Evolutionary conservation across 306 rosid genomes (phyloP), one percentile per base, ranked within the genome.

Genomic region (Quercus aquifolioides): DNA sequence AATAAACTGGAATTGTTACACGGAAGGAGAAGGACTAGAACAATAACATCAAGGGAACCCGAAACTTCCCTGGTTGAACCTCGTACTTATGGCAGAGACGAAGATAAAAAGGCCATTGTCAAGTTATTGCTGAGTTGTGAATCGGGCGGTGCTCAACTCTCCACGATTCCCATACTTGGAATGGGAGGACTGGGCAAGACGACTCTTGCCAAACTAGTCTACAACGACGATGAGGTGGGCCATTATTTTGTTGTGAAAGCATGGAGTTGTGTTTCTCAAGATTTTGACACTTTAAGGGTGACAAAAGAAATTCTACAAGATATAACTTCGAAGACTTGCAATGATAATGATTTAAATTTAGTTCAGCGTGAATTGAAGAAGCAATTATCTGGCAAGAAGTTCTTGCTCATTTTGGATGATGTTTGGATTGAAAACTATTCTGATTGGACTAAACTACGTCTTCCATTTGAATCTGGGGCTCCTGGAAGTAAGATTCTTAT

Each of bases 21-120:
- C 33, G 12, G 49, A 74, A 4, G 5, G 3, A 2, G 25, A 68
- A 69, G 31, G 21, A 31, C 17, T 23, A 23, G 23, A 23, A 23
- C 23, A 23, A 23, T 23, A 23, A 23, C 23, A 23, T 23, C 23
- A 23, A 23, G 23, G 23, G 55, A 23, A 0, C 31, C 14, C 5
- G 30, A 76, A 55, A 28, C 23, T 23, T 84, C 76, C 5, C 12
- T 19, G 51, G 13, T 30, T 8, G 20, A 35, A 18, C 11, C 23
- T 30, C 41, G 60, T 6, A 33, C 76, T 21, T 43, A 62, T 73
- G 84, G 81, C 28, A 76, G 84, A 38, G 81, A 76, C 2, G 55
- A 12, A 2, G 84, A 84, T 0, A 64, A 7, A 18, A 0, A 11
- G 3, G 10, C 19, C 23, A 65, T 80, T 2, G 4, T 67, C 3